Evolutionary conservation across 305 asterid species (phyloP).

Genomic region (Fraxinus dipetala): DNA sequence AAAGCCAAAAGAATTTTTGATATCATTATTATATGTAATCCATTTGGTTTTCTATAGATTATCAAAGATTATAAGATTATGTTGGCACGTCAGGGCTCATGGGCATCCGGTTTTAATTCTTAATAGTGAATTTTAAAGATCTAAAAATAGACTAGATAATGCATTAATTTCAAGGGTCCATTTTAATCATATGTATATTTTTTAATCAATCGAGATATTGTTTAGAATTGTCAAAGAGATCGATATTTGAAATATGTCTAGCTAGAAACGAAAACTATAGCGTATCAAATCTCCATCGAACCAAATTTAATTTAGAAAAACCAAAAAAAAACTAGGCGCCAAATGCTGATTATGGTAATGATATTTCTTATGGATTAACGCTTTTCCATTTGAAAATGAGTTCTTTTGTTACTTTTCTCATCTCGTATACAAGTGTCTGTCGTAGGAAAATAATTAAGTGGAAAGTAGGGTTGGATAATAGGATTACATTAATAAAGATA

Average conservation of each 20-base stretch:
- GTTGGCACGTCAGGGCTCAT: background rate
- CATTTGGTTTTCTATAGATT: constrained; percentile 3
- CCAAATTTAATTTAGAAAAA: background rate
- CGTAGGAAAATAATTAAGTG: background rate
- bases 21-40: constrained; percentile 30
- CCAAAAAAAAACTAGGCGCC: background rate
- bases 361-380: background rate
- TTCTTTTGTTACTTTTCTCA: background rate
- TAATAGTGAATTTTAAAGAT: background rate
- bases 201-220: too few species aligned
- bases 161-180: too few species aligned
- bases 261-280: background rate
- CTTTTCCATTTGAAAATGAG: background rate
- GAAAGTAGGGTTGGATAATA: background rate
- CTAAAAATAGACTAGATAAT: too few species aligned
- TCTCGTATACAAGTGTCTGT: background rate
- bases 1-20: constrained; percentile 31
- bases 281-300: background rate
- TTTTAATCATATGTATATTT: too few species aligned
- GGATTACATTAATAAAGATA: background rate
- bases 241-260: background rate
- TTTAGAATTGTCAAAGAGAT: background rate
- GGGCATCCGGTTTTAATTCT: background rate
- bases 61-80: background rate
- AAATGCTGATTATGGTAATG: background rate